Evolutionary conservation across 2,329 filamentous ascomycete genomes (phyloP).

Genomic region (Aspergillus aculeatinus): DNA sequence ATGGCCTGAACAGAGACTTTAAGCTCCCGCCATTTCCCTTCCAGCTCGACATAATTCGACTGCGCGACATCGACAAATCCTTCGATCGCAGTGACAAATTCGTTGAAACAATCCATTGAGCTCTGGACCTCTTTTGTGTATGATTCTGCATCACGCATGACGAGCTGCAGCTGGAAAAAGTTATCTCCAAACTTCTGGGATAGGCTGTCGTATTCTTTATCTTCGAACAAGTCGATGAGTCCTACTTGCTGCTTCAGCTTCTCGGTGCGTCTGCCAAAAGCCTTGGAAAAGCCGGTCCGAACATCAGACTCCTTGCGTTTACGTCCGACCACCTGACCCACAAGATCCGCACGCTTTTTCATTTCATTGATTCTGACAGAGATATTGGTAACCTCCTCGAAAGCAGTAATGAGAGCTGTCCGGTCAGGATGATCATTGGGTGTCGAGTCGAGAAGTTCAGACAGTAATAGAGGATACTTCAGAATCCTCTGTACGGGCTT

Average conservation of each 20-base stretch:
- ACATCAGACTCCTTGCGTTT: constrained; percentile 89
- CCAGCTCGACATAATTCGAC: constrained; percentile 75
- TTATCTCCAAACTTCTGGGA: constrained; percentile 89
- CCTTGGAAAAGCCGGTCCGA: constrained; percentile 78
- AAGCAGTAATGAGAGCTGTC: constrained; percentile 66
- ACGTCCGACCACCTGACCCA: constrained; percentile 81
- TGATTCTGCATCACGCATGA: constrained; percentile 88
- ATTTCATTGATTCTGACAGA: constrained; percentile 80
- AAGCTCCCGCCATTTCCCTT: constrained; percentile 92
- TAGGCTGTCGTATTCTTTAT: constrained; percentile 75
- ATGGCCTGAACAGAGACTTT: constrained; percentile 85
- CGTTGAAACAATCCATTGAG: constrained; percentile 78
- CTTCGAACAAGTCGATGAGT: constrained; percentile 67
- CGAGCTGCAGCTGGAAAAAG: constrained; percentile 87
- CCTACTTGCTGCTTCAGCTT: constrained; percentile 74
- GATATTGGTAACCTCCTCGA: constrained; percentile 65
- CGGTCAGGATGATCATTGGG: constrained; percentile 81
- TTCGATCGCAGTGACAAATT: constrained; percentile 79
- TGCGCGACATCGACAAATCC: constrained; percentile 70
- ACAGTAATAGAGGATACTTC: constrained; percentile 87
- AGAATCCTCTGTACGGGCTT: constrained; percentile 94
- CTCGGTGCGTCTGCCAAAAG: constrained; percentile 84
- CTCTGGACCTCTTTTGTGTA: constrained; percentile 79
- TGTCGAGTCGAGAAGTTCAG: constrained; percentile 75
- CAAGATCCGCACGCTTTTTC: constrained; percentile 90